Percentiles rank a stretch among this genome's conserved stretches.
phyloP scores from a whole-genome alignment of 176 grass and related monocot species.

The sorghum (Sorghum bicolor) region DNA sequence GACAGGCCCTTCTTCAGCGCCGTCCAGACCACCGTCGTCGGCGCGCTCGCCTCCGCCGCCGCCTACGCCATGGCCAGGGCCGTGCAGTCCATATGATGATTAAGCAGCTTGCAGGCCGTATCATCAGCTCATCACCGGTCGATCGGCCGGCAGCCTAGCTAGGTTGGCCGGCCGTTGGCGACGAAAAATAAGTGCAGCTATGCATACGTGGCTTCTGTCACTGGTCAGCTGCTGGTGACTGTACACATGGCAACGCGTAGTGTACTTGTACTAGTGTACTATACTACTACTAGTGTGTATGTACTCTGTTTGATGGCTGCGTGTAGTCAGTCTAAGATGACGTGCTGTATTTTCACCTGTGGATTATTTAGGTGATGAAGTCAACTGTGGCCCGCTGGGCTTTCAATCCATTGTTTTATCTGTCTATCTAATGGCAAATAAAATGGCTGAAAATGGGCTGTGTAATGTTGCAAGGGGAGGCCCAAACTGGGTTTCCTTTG shows the following conservation, averaged over 20 bases:
- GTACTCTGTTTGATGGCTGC: not conserved
- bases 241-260: not conserved
- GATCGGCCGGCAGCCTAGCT: not conserved
- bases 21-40: constrained; percentile 72
- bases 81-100: constrained; percentile 48
- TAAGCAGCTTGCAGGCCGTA: not conserved
- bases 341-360: not conserved
- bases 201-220: not conserved
- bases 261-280: not conserved
- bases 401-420: not conserved
- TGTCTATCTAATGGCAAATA: not conserved
- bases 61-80: constrained; percentile 76
- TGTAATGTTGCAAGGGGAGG: not conserved
- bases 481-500: not conserved
- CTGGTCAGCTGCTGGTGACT: not conserved
- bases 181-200: constrained; percentile 32
- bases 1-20: constrained; percentile 67
- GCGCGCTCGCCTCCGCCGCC: constrained; percentile 77
- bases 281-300: not conserved
- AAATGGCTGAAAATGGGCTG: not conserved
- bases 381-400: not conserved
- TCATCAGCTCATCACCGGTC: not conserved
- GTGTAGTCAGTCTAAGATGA: not conserved
- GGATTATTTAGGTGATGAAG: not conserved
- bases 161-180: not conserved